Base-by-base conservation (phyloP, 352 stramenopile species). In the Globisporangium parvum region DNA sequence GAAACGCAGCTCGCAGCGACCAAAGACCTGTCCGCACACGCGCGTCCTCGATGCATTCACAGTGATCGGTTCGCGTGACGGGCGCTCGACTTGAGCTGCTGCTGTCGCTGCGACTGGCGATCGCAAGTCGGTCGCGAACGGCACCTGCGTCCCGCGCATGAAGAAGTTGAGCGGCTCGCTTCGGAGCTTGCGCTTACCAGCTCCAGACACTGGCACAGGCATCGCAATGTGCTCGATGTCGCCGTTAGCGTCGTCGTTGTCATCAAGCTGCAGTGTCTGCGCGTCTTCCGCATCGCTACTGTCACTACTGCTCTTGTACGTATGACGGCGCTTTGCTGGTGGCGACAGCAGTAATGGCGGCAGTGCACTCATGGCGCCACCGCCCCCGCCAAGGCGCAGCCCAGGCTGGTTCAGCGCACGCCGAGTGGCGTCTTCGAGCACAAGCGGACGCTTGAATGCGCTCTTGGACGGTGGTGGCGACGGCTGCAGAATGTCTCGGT, bases 1-100 rank as follows among this genome's bases (percentile, higher is more conserved):
- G 40, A 84, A 80, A 1, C 59, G 33, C 2, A 84, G 49, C 40
- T 79, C 66, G 53, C 73, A 77, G 24, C 67, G 58, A 14, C 73
- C 69, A 52, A 66, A 84, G 26, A 58, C 63, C 41, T 75, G 56
- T 15, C 69, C 63, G 37, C 73, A 78, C 23, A 84, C 68, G 53
- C 50, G 69, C 18, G 73, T 62, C 15, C 67, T 58, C 6, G 68
- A 33, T 31, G 73, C 69, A 18, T 42, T 68, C 4, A 81, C 65
- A 5, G 62, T 31, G 11, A 54, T 62, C 11, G 39, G 53, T 17
- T 51, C 17, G 24, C 21, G 51, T 15, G 23, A 24, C 18, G 17
- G 2, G 41, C 41, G 41, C 11, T 37, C 21, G 24, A 46, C n/a
- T 63, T n/a, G n/a, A n/a, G 47, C 15, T 62, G 60, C 21, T 44